Evolutionary conservation across 352 stramenopile genomes (phyloP).

Genomic region (Pythium myriotylum): DNA sequence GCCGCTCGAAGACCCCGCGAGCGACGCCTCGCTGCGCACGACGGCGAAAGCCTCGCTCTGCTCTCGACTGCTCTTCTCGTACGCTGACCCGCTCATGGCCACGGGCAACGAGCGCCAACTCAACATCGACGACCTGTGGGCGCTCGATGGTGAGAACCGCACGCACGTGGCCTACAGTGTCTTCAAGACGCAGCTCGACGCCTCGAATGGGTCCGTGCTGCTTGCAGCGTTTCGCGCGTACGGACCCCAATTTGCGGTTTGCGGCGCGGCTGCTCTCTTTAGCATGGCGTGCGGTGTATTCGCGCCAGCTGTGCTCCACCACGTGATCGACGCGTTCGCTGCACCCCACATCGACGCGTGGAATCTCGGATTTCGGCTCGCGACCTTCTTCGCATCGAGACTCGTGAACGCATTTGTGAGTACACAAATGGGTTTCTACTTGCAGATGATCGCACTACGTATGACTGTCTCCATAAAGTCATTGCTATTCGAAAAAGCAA

Average conservation of each 20-base stretch:
- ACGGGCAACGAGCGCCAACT: constrained; percentile 34
- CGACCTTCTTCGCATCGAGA: constrained; percentile 37
- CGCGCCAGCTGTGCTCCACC: constrained; percentile 40
- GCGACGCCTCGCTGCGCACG: too few relatives aligned
- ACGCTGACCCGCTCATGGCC: constrained; percentile 34
- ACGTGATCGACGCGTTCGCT: constrained; percentile 41
- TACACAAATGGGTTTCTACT: constrained; percentile 29
- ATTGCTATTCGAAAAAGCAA: constrained; percentile 45
- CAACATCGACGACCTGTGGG: constrained; percentile 34
- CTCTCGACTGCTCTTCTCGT: constrained; percentile 38
- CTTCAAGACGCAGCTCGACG: constrained; percentile 31
- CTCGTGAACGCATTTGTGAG: constrained; percentile 38
- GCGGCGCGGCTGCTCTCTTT: constrained; percentile 26
- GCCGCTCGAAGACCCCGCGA: too few relatives aligned
- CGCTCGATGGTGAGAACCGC: constrained; percentile 27
- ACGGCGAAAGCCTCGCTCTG: too few relatives aligned
- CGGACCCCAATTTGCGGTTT: constrained; percentile 19
- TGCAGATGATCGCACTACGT: constrained; percentile 34
- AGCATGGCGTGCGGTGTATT: constrained; percentile 30
- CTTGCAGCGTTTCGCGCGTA: constrained; percentile 14
- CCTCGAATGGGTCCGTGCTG: too few relatives aligned
- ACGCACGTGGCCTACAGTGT: constrained; percentile 21
- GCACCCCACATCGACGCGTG: constrained; percentile 26
- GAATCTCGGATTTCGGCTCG: constrained; percentile 31
- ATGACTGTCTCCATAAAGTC: constrained; percentile 32